Evolutionary conservation across 2,329 filamentous ascomycete species (phyloP).

Genomic region (Stagonosporopsis cucurbitacearum): DNA sequence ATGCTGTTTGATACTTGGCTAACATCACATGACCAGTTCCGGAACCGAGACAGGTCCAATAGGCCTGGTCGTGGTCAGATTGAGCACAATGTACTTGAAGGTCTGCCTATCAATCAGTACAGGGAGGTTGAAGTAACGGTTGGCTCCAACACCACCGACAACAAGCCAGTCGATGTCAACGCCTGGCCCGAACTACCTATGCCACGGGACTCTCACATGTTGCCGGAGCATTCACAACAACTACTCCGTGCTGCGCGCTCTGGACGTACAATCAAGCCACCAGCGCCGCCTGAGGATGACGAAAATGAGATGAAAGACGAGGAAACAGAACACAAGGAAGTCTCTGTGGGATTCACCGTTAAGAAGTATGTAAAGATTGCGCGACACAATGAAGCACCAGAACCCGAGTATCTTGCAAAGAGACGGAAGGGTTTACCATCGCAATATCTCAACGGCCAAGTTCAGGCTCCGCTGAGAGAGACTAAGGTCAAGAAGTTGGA

Average conservation of each 20-base stretch:
- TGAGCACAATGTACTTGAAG: constrained; percentile 72
- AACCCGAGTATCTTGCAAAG: constrained; percentile 68
- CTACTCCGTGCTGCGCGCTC: constrained; percentile 81
- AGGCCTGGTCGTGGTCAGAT: constrained; percentile 63
- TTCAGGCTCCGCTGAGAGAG: constrained; percentile 65
- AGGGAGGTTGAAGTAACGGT: constrained; percentile 71
- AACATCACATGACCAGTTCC: constrained; percentile 54
- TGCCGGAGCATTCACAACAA: constrained; percentile 81
- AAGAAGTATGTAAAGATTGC: constrained; percentile 66
- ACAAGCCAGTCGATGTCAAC: constrained; percentile 67
- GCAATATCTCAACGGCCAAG: constrained; percentile 36
- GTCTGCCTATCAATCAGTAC: constrained; percentile 91
- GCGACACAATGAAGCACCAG: constrained; percentile 63
- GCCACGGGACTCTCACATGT: constrained; percentile 82
- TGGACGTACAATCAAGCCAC: constrained; percentile 76
- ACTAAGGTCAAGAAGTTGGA: constrained; percentile 82
- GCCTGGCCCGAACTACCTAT: constrained; percentile 83
- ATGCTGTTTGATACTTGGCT: constrained; percentile 16
- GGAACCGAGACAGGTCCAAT: constrained; percentile 63
- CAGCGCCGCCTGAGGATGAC: constrained; percentile 70
- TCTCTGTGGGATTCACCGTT: constrained; percentile 60
- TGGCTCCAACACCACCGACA: constrained; percentile 69
- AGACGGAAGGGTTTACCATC: constrained; percentile 65
- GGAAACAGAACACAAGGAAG: constrained; percentile 51
- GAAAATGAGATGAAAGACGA: constrained; percentile 59